Conservation (phyloP, 768 basidiomycete species). For the Trametes villosa region DNA sequence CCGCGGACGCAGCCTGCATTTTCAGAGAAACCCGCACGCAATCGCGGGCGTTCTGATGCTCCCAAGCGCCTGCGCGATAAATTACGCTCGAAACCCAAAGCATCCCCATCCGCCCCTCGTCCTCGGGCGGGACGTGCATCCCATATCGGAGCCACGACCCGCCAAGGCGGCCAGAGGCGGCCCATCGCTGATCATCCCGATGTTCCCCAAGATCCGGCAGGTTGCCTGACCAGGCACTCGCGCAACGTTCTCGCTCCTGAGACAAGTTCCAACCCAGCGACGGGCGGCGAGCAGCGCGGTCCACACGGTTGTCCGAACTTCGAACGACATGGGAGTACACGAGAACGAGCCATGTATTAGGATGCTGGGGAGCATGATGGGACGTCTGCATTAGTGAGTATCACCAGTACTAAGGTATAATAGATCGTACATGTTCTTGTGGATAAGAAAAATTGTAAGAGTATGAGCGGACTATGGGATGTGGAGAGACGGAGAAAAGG, state of each 20-base stretch:
- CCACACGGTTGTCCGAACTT: too few relatives aligned
- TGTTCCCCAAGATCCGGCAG: constrained; percentile 16
- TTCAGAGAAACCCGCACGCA: too few relatives aligned
- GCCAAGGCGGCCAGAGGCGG: too few relatives aligned
- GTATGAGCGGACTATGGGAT: constrained; percentile 17
- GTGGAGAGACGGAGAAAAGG: constrained; percentile 8
- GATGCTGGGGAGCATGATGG: constrained; percentile 25
- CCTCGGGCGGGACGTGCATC: too few relatives aligned
- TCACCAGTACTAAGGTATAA: constrained; percentile 30
- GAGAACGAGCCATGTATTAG: constrained; percentile 23
- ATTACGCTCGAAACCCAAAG: too few relatives aligned
- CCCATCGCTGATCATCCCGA: too few relatives aligned
- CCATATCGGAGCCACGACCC: background rate
- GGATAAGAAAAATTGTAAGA: constrained; percentile 19
- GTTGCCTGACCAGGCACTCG: constrained; percentile 9
- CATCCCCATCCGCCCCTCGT: too few relatives aligned
- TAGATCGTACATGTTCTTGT: constrained; percentile 30
- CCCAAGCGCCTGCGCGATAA: too few relatives aligned
- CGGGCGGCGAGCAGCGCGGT: too few relatives aligned
- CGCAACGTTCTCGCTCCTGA: constrained; percentile 4
- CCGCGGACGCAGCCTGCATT: too few relatives aligned
- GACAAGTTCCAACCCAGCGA: constrained; percentile 22
- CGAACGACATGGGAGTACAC: background rate
- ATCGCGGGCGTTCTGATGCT: too few relatives aligned
- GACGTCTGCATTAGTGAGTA: constrained; percentile 25